Percentiles rank a stretch among this genome's conserved stretches.
These are phyloP conservation scores for Candida sanyaensis DNA, from an alignment of 1,139 yeast genomes.

Conservation along the genomic window DNA sequence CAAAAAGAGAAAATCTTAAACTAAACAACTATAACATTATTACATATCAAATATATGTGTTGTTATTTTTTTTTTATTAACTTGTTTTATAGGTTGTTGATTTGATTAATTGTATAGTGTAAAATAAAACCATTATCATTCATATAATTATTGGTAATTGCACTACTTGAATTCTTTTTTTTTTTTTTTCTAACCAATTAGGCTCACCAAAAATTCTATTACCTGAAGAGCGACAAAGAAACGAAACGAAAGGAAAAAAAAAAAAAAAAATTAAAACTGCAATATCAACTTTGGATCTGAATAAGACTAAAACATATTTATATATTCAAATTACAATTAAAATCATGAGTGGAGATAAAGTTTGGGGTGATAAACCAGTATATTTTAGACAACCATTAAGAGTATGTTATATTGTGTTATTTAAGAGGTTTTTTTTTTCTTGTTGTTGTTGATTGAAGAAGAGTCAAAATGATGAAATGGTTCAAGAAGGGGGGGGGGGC, in stretches of 20 bases:
- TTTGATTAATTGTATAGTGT: no score
- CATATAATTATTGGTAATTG: neutral
- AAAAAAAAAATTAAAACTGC: neutral
- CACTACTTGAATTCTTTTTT: constrained; percentile 2
- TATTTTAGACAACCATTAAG: constrained; percentile 65
- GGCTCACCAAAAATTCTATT: constrained; percentile 13
- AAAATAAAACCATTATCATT: neutral
- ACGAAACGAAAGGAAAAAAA: neutral
- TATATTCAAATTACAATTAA: neutral
- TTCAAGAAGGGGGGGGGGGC: no score
- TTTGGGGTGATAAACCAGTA: constrained; percentile 58
- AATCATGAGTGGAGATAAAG: constrained; percentile 30
- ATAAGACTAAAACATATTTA: constrained; percentile 6
- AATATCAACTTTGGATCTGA: neutral
- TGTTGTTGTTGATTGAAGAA: neutral
- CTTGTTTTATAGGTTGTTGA: neutral
- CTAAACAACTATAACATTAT: neutral
- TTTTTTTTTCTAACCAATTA: constrained; percentile 13
- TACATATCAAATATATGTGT: no score
- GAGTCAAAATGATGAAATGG: no score
- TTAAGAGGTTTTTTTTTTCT: neutral
- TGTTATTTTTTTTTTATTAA: no score
- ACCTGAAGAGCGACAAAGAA: constrained; percentile 1
- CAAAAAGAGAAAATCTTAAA: constrained; percentile 17
- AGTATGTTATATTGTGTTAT: constrained; percentile 40